Base-by-base conservation (phyloP, 768 basidiomycete species). In the Rhizopogon salebrosus region DNA sequence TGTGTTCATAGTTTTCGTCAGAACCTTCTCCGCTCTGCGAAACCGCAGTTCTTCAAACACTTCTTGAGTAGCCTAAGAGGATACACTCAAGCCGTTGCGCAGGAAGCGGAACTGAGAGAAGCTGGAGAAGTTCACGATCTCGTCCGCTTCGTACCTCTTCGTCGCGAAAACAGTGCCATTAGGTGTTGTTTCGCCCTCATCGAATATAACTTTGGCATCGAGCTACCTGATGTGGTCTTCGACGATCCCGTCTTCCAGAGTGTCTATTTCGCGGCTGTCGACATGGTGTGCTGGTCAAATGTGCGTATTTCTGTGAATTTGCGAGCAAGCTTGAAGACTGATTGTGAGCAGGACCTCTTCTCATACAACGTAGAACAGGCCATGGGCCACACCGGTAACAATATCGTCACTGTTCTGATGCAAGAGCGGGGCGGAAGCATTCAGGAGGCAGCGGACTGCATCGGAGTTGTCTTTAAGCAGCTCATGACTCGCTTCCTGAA, bases 351-450 rank as follows among this genome's bases (percentile, higher is more conserved):
- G 85, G 85, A 87, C 57, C 65, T 86, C 10, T 87, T 84, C 59
- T 85, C 84, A 4, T 88, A 86, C 64, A 80, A 85, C 62, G 80
- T 83, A 75, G 87, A 89, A 59, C 83, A 85, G 58, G 76, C 79
- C 42, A 78, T 77, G 59, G 87, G 85, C 10, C 78, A 80, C 54
- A 73, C 68, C 18, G 80, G 79, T 51, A 85, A 86, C 65, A 89
- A 87, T 64, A 74, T 87, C 55, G 74, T 88, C 41, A 83, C 84
- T 11, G 82, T 87, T 22, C 72, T 86, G 48, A 85, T 85, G 80
- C 66, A 75, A 52, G 76, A 77, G 54, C 75, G 76, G 54, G 57
- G 67, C n/a, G 65, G 83, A 40, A 71, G 72, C 48, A 68, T 86
- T 43, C 85, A 87, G 66, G 73, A 75, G 29, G 81, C 85, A 1